A percentile compares a stretch with the other conserved stretches of the same genome.
phyloP scores from a whole-genome alignment of 352 stramenopile species.

The Pythium aphanidermatum region DNA sequence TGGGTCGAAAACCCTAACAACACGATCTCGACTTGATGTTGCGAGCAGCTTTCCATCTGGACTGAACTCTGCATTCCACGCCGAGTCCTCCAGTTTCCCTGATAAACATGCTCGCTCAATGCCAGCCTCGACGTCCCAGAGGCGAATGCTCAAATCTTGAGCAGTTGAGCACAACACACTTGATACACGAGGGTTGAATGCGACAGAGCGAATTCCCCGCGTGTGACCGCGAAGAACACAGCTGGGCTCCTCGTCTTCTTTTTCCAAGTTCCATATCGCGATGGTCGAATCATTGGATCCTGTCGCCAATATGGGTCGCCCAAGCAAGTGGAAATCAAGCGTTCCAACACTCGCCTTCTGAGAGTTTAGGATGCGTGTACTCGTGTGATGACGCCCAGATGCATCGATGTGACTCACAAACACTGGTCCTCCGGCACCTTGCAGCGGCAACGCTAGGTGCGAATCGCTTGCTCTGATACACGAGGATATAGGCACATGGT shows the following conservation, averaged over 20 bases:
- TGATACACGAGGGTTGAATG: slow-evolving; percentile 59
- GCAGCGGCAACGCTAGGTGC: slow-evolving; percentile 51
- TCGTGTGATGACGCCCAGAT: slow-evolving; percentile 29
- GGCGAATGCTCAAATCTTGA: slow-evolving; percentile 50
- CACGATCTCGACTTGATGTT: slow-evolving; percentile 59
- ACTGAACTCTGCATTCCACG: slow-evolving; percentile 73
- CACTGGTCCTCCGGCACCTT: slow-evolving; percentile 58
- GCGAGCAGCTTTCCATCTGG: slow-evolving; percentile 53
- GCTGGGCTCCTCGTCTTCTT: slow-evolving; percentile 3
- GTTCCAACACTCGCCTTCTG: slow-evolving; percentile 62
- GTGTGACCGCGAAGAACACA: slow-evolving; percentile 34
- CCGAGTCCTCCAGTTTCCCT: slow-evolving; percentile 61
- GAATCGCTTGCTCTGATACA: slow-evolving; percentile 46
- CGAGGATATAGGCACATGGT: slow-evolving; percentile 31
- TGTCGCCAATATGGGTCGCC: slow-evolving; percentile 43
- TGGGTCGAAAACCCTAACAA: slow-evolving; percentile 72
- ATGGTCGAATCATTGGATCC: slow-evolving; percentile 53
- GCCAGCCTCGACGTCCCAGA: slow-evolving; percentile 69
- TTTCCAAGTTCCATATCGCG: slow-evolving; percentile 49
- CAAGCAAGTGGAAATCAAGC: slow-evolving; percentile 60
- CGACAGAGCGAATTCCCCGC: slow-evolving; percentile 43
- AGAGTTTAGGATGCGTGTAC: slow-evolving; percentile 49
- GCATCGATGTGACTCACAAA: slow-evolving; percentile 40
- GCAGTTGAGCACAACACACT: slow-evolving; percentile 58
- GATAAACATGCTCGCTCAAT: slow-evolving; percentile 35